phyloP scores from a whole-genome alignment of 176 grass and related monocot species.

The Lolium multiflorum region DNA sequence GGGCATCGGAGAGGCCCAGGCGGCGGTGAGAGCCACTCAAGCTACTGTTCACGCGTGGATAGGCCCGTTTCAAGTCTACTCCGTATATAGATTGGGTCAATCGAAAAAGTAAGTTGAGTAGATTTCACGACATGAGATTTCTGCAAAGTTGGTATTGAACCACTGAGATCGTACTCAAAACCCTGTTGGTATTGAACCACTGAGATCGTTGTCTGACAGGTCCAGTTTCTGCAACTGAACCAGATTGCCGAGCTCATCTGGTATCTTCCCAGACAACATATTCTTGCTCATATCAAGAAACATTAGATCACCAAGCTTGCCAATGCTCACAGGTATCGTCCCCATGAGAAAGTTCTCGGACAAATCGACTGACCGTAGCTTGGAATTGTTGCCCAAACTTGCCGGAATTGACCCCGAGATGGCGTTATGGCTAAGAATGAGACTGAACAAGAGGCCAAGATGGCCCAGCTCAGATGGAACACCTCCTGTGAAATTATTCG shows the following conservation, averaged over 20 bases:
- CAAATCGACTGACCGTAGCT: constrained; percentile 61
- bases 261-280: constrained; percentile 68
- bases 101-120: too few relatives aligned
- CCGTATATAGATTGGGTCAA: too few relatives aligned
- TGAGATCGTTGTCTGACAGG: too few relatives aligned
- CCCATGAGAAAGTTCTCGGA: constrained; percentile 66
- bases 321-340: constrained; percentile 43
- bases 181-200: too few relatives aligned
- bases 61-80: too few relatives aligned
- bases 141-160: too few relatives aligned
- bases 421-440: constrained; percentile 75
- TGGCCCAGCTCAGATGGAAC: constrained; percentile 64
- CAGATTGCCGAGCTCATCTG: constrained; percentile 74
- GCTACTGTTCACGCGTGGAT: too few relatives aligned
- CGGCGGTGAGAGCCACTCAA: too few relatives aligned
- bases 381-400: constrained; percentile 38
- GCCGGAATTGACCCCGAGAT: constrained; percentile 59
- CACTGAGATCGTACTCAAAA: too few relatives aligned
- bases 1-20: too few relatives aligned
- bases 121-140: too few relatives aligned
- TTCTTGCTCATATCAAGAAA: constrained; percentile 83
- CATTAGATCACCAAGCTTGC: constrained; percentile 39
- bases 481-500: constrained; percentile 57
- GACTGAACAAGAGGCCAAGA: constrained; percentile 57
- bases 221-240: constrained; percentile 59